phyloP scores from a whole-genome alignment of 148 eudicot species.

The Rhododendron ferrugineum region DNA sequence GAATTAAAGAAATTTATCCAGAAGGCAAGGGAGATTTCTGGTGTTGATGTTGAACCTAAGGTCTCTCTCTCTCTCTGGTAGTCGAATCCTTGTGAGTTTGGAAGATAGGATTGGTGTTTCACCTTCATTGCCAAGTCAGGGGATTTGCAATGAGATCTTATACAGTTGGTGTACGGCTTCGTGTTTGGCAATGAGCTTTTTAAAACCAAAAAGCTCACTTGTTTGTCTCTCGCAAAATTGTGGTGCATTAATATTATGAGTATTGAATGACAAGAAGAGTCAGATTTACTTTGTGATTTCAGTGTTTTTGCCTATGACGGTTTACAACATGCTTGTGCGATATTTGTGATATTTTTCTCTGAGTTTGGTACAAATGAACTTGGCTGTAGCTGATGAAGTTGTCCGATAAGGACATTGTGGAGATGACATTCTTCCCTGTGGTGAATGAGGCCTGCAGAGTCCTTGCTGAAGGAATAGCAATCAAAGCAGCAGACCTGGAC shows the following conservation, averaged over 20 bases:
- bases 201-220: neutral
- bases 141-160: neutral
- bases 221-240: neutral
- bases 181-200: neutral
- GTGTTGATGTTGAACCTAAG: slow-evolving; percentile 65
- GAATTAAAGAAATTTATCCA: slow-evolving; percentile 66
- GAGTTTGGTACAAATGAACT: slow-evolving; percentile 3
- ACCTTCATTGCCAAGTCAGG: neutral
- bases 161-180: neutral
- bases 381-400: slow-evolving; percentile 48
- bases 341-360: neutral
- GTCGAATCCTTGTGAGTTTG: neutral
- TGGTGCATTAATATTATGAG: neutral
- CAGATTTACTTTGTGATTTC: neutral
- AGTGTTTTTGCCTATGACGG: neutral
- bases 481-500: slow-evolving; percentile 86
- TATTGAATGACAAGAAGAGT: neutral
- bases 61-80: slow-evolving; percentile 27
- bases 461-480: slow-evolving; percentile 77
- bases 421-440: slow-evolving; percentile 91
- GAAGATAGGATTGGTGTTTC: neutral
- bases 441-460: slow-evolving; percentile 93
- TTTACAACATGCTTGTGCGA: neutral
- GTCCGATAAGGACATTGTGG: slow-evolving; percentile 75
- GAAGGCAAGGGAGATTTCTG: slow-evolving; percentile 83